Evolutionary conservation across 495 filamentous ascomycete species (phyloP).

Genomic region (Lophiostoma macrostomum): DNA sequence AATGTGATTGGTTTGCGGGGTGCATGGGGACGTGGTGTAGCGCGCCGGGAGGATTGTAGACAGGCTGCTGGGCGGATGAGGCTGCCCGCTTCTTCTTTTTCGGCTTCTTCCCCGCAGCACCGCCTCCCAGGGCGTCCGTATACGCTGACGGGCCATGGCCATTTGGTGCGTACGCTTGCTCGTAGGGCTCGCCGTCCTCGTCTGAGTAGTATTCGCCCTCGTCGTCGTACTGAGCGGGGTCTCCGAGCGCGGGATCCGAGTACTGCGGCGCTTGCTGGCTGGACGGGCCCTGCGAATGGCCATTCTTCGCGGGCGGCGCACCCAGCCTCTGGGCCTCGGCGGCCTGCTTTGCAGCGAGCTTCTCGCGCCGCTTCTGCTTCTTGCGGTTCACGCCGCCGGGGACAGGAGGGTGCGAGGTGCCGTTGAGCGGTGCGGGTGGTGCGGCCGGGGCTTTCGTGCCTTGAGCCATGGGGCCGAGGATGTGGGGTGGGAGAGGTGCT

Average conservation of each 20-base stretch:
- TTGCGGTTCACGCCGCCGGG: slow-evolving; percentile 69
- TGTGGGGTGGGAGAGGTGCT: slow-evolving; percentile 1
- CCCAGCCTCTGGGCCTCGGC: slow-evolving; percentile 52
- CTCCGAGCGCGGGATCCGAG: slow-evolving; percentile 37
- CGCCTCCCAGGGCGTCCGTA: background rate
- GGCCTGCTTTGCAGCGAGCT: slow-evolving; percentile 60
- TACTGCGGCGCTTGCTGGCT: slow-evolving; percentile 29
- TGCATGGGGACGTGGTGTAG: slow-evolving; percentile 7
- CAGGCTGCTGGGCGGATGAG: slow-evolving; percentile 27
- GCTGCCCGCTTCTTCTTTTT: slow-evolving; percentile 64
- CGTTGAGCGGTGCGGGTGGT: slow-evolving; percentile 32
- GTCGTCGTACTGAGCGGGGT: slow-evolving; percentile 40
- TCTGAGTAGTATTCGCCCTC: slow-evolving; percentile 47
- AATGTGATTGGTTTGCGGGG: slow-evolving; percentile 33
- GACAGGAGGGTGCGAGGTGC: slow-evolving; percentile 23
- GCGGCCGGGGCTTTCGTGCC: slow-evolving; percentile 34
- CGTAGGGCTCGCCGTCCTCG: slow-evolving; percentile 36
- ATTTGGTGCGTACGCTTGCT: slow-evolving; percentile 27
- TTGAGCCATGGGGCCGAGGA: slow-evolving; percentile 30
- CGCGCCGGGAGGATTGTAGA: slow-evolving; percentile 26
- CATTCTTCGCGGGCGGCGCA: slow-evolving; percentile 27
- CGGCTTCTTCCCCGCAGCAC: slow-evolving; percentile 51
- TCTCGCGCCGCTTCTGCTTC: slow-evolving; percentile 70
- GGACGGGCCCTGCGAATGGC: slow-evolving; percentile 13
- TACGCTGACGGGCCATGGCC: slow-evolving; percentile 27